phyloP scores from a whole-genome alignment of 129 eudicot species.

The Flaveria bidentis region DNA sequence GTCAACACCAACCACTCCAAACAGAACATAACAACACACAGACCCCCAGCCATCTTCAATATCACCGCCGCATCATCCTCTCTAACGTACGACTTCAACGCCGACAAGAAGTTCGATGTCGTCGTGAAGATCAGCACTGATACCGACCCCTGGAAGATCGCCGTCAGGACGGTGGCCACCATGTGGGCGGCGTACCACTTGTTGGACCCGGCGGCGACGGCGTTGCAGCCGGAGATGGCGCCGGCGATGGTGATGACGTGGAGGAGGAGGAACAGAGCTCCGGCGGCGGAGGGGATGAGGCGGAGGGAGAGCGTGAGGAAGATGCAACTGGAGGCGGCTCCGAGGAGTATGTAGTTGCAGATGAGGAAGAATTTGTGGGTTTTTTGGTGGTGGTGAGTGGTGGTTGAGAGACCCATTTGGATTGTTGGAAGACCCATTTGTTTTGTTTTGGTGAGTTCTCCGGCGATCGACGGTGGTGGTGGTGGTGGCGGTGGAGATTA shows the following conservation, averaged over 20 bases:
- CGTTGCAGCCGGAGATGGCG: slow-evolving; percentile 69
- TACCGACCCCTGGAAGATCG: slow-evolving; percentile 78
- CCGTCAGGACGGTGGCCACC: slow-evolving; percentile 65
- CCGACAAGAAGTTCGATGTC: slow-evolving; percentile 52
- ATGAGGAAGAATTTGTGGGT: slow-evolving; percentile 62
- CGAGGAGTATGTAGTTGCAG: slow-evolving; percentile 60
- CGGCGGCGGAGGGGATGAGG: slow-evolving; percentile 55
- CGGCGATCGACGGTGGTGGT: too few relatives aligned
- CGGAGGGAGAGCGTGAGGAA: slow-evolving; percentile 86
- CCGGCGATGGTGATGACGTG: slow-evolving; percentile 74
- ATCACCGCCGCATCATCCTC: slow-evolving; percentile 66
- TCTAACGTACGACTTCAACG: slow-evolving; percentile 71
- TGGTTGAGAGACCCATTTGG: background rate
- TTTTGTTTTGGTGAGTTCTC: too few relatives aligned
- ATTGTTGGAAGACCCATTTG: too few relatives aligned
- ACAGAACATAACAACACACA: slow-evolving; percentile 60
- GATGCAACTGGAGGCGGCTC: slow-evolving; percentile 77
- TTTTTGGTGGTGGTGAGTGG: background rate
- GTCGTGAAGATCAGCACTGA: slow-evolving; percentile 73
- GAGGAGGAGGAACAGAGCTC: slow-evolving; percentile 61
- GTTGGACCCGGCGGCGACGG: slow-evolving; percentile 40
- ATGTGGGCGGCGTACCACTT: slow-evolving; percentile 76
- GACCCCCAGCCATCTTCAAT: slow-evolving; percentile 64
- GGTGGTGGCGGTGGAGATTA: too few relatives aligned
- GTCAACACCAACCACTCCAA: slow-evolving; percentile 78